Conservation (phyloP, 2,329 filamentous ascomycete genomes). For the Chrysosporium queenslandicum region DNA sequence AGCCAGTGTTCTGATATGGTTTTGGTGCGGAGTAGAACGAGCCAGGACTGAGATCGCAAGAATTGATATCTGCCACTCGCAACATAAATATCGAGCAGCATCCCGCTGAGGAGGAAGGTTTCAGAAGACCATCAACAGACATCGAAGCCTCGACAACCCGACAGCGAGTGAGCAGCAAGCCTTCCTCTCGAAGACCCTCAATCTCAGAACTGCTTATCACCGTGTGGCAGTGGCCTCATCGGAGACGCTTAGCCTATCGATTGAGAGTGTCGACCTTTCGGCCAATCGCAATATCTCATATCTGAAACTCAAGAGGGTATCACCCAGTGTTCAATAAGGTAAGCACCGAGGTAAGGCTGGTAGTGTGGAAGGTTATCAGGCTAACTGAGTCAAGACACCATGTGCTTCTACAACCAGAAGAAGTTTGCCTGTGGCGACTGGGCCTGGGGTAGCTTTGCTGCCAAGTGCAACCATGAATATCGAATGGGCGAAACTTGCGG, state of each 20-base stretch:
- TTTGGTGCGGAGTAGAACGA: background rate
- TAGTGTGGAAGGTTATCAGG: constrained; percentile 13
- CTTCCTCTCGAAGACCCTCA: background rate
- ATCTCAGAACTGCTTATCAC: background rate
- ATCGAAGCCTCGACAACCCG: background rate
- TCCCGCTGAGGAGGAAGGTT: background rate
- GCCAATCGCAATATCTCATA: constrained; percentile 9
- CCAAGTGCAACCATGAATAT: constrained; percentile 90
- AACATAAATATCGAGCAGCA: constrained; percentile 9
- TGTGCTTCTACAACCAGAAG: constrained; percentile 96
- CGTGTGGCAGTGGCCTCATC: background rate
- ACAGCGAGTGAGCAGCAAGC: background rate
- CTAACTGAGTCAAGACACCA: constrained; percentile 40
- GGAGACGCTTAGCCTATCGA: constrained; percentile 5
- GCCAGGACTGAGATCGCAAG: background rate
- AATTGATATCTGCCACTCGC: background rate
- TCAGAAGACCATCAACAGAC: background rate
- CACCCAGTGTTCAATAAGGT: background rate
- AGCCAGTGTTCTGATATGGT: background rate
- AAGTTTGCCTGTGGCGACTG: constrained; percentile 78
- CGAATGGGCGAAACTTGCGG: constrained; percentile 94
- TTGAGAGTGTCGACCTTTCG: background rate
- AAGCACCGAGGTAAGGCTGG: constrained; percentile 19
- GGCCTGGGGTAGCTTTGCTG: constrained; percentile 87
- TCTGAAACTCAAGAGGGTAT: constrained; percentile 17